phyloP scores from a whole-genome alignment of 2,329 filamentous ascomycete genomes.

The Davidsoniella virescens region DNA sequence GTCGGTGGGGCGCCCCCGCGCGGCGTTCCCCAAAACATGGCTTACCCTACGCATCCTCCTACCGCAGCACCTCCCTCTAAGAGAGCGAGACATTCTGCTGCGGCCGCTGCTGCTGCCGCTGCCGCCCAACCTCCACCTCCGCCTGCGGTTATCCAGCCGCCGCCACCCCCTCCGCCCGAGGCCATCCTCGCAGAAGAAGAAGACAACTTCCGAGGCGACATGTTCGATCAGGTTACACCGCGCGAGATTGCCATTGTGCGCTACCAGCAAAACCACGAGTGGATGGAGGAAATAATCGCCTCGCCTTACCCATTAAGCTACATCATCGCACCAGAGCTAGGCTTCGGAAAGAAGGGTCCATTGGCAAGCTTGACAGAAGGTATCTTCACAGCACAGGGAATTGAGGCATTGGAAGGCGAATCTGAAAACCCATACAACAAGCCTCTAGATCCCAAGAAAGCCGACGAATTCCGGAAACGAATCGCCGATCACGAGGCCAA shows the following conservation, averaged over 20 bases:
- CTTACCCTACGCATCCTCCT: constrained; percentile 38
- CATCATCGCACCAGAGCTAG: constrained; percentile 75
- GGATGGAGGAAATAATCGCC: constrained; percentile 95
- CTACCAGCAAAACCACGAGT: constrained; percentile 91
- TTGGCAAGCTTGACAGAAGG: constrained; percentile 68
- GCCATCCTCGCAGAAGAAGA: constrained; percentile 66
- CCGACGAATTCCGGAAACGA: constrained; percentile 69
- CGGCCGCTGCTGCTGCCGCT: constrained; percentile 22
- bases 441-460: constrained; percentile 56
- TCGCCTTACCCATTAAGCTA: constrained; percentile 76
- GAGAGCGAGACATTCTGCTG: constrained; percentile 30
- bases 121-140: constrained; percentile 13
- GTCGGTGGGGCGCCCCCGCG: constrained; percentile 27
- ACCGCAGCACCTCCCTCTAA: constrained; percentile 37
- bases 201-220: constrained; percentile 70
- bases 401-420: constrained; percentile 28
- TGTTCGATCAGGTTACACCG: constrained; percentile 78
- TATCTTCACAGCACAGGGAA: constrained; percentile 54
- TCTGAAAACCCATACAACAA: constrained; percentile 43
- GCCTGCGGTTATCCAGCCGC: constrained; percentile 12
- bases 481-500: constrained; percentile 56
- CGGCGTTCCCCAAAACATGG: constrained; percentile 42
- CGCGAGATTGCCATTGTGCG: constrained; percentile 74
- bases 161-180: constrained; percentile 24
- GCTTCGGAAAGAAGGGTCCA: constrained; percentile 70